A percentile compares a stretch with the other conserved stretches of the same genome.
Conservation (phyloP, 139 green algal genomes). For the Marvania coccoides region DNA sequence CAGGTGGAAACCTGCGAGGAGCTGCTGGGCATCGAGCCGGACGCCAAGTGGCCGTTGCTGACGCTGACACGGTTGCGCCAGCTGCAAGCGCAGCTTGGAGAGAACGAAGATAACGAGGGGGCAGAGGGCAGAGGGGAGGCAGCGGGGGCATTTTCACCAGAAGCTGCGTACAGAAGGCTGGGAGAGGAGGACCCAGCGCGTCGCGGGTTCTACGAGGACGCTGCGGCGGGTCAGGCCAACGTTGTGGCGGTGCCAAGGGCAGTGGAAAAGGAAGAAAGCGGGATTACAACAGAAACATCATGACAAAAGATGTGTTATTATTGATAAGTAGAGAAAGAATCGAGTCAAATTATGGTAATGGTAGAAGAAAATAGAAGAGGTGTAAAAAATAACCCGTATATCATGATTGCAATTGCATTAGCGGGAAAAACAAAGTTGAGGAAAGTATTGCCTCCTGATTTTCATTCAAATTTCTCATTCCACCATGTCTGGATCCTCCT, state of each 20-base stretch:
- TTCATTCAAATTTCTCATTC: no score
- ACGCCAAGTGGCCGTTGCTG: conserved; percentile 78
- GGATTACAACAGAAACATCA: no score
- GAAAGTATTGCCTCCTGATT: no score
- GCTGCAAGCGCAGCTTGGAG: conserved; percentile 20
- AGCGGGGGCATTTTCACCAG: background rate
- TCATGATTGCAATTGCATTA: no score
- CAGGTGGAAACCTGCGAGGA: conserved; percentile 21
- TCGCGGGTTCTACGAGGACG: conserved; percentile 39
- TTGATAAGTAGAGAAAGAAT: no score
- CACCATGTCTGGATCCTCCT: no score
- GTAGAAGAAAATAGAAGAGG: no score
- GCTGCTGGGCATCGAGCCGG: conserved; percentile 31
- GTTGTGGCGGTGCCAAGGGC: conserved; percentile 14
- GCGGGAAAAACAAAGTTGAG: no score
- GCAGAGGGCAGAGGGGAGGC: background rate
- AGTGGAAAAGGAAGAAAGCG: no score
- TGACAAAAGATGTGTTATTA: no score
- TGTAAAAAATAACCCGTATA: no score
- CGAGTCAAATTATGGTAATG: no score
- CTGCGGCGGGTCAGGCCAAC: conserved; percentile 9
- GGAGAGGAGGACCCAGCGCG: conserved; percentile 31
- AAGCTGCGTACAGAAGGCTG: conserved; percentile 21
- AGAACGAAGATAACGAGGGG: background rate
- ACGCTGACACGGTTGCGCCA: conserved; percentile 61